Evolutionary conservation across 371 early-diverging fungal species (phyloP).

Genomic region (Mortierella sp.): DNA sequence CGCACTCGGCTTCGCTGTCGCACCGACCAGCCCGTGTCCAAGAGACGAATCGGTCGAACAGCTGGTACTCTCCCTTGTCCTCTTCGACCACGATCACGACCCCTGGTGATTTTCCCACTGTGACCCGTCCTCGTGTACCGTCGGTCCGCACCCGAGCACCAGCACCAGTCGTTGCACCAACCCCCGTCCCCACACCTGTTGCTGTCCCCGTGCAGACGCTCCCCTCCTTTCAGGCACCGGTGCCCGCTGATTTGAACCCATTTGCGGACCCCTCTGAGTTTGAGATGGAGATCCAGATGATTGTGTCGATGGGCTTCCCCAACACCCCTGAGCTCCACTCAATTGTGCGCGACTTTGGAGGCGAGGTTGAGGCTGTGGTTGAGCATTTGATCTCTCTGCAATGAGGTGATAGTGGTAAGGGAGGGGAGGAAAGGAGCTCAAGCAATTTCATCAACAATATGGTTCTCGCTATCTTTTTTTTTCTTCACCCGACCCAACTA

Average conservation of each 20-base stretch:
- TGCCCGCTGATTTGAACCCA: slow-evolving; percentile 10
- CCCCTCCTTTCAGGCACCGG: neutral
- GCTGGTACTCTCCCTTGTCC: neutral
- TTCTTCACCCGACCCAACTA: neutral
- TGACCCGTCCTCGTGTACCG: neutral
- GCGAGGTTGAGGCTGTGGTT: slow-evolving; percentile 38
- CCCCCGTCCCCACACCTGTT: slow-evolving; percentile 7
- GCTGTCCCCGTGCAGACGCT: neutral
- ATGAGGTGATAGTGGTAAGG: neutral
- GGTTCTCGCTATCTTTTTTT: no score
- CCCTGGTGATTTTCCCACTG: slow-evolving; percentile 36
- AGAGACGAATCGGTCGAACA: neutral
- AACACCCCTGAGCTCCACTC: slow-evolving; percentile 29
- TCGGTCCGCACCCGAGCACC: neutral
- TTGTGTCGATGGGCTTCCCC: slow-evolving; percentile 46
- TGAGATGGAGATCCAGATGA: slow-evolving; percentile 30
- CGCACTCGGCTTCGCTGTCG: neutral
- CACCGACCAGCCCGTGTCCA: slow-evolving; percentile 1
- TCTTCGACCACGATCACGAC: slow-evolving; percentile 1
- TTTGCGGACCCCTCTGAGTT: slow-evolving; percentile 51
- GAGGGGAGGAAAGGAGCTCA: neutral
- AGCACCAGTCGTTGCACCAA: neutral
- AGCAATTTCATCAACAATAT: no score
- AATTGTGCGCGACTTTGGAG: slow-evolving; percentile 35
- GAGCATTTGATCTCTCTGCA: slow-evolving; percentile 27